These are phyloP conservation scores for Immersiella caudata DNA, from an alignment of 495 filamentous ascomycete species.

Conservation along the genomic window DNA sequence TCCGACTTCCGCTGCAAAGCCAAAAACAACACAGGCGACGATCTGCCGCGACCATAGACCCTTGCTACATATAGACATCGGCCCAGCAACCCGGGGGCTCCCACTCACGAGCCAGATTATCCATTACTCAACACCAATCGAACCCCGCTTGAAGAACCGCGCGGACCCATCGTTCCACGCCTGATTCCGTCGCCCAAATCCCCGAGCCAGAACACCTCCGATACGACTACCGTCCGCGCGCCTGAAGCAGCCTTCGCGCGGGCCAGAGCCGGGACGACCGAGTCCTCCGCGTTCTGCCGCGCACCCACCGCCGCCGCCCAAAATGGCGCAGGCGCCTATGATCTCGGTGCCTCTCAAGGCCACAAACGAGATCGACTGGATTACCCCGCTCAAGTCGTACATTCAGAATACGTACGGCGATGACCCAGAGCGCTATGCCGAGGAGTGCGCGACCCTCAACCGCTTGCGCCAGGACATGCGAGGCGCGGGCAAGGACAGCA, in stretches of 20 bases:
- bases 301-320: conserved; percentile 20
- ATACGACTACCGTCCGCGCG: neutral
- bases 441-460: conserved; percentile 95
- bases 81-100: conserved; percentile 2
- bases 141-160: neutral
- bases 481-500: conserved; percentile 95
- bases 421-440: conserved; percentile 89
- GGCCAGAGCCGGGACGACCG: conserved; percentile 19
- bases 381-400: conserved; percentile 88
- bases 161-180: conserved; percentile 2
- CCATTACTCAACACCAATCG: neutral
- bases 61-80: conserved; percentile 4
- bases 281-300: conserved; percentile 18
- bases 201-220: conserved; percentile 7
- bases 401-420: conserved; percentile 93
- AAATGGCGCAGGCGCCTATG: conserved; percentile 84
- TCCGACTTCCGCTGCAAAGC: conserved; percentile 5
- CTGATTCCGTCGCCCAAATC: neutral
- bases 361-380: conserved; percentile 99
- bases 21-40: neutral
- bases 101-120: conserved; percentile 3
- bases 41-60: neutral
- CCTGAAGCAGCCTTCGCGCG: conserved; percentile 1
- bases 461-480: conserved; percentile 98
- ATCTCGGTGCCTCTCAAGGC: conserved; percentile 92